Evolutionary conservation across 768 basidiomycete genomes (phyloP).

Genomic region (Boletus sp.): DNA sequence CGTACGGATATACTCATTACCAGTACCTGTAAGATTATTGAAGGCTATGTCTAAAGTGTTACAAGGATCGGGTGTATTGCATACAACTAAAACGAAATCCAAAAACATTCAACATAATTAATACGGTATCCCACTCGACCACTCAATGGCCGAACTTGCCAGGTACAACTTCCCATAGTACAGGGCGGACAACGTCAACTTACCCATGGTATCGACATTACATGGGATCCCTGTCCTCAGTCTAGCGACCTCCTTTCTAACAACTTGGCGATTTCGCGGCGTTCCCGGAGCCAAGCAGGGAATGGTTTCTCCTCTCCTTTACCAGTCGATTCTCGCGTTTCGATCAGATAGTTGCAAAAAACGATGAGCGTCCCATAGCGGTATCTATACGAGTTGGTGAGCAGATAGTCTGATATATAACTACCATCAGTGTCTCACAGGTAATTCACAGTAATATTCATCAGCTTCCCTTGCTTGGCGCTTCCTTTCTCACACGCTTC

Average conservation of each 20-base stretch:
- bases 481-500: conserved; percentile 81
- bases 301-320: conserved; percentile 52
- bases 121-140: background rate
- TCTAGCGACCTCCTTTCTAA: conserved; percentile 70
- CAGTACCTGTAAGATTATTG: background rate
- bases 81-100: background rate
- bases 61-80: background rate
- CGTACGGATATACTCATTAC: no score
- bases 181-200: background rate
- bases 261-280: conserved; percentile 79
- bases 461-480: conserved; percentile 71
- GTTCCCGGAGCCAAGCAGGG: conserved; percentile 79
- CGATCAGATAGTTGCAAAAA: conserved; percentile 93
- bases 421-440: conserved; percentile 46
- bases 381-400: conserved; percentile 46
- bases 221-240: conserved; percentile 28
- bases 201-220: background rate
- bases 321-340: conserved; percentile 45
- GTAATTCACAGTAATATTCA: conserved; percentile 83
- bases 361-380: conserved; percentile 91
- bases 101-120: background rate
- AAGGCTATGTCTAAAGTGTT: background rate
- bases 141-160: background rate
- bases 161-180: conserved; percentile 5
- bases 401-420: conserved; percentile 1